Evolutionary conservation across 2,329 filamentous ascomycete species (phyloP), one percentile per base, ranked within the genome.

Genomic region (Cordyceps pruinosa): DNA sequence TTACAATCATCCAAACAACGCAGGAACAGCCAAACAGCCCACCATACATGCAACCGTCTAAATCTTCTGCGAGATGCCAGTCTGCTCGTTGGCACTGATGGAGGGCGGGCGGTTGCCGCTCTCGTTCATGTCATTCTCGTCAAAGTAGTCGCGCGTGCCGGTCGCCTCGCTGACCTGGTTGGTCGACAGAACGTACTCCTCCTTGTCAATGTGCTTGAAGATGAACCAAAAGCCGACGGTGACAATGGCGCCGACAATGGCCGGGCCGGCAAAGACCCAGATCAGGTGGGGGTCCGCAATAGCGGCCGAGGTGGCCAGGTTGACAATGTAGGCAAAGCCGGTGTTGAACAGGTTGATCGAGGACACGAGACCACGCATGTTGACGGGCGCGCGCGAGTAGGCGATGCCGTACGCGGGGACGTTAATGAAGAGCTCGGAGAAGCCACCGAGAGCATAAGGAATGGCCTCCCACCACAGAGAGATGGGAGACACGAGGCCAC

Each of bases 301-400:
- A 41, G 77, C 71, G 4, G 73, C 72, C 21, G 77, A 74, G 63
- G 71, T 69, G 41, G 73, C 72, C 42, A 79, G 63, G 59, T 75
- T 73, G 60, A 80, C 71, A 37, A 70, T 66, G 61, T 79, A 77
- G 41, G 76, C 73, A 57, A 79, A 61, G 47, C 74, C 74, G 2
- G 71, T 73, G 64, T 66, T 77, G 68, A 79, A 75, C 5, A 79
- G 66, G 65, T 79, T 79, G 60, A 79, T 66, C 8, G 77, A 75
- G 1, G 76, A 77, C 1, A 80, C 77, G 17, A 79, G 66, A 61
- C 76, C 75, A 60, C 76, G 70, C 77, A 80, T 80, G 65, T 80
- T 79, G 50, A 72, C 66, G 3, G 77, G 77, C 1, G 77, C 75
- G 10, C 76, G 72, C 2, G 77, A 74, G 66, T 80, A 81, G 1